phyloP scores from a whole-genome alignment of 2,329 filamentous ascomycete species.

The Paecilomyces variotii region DNA sequence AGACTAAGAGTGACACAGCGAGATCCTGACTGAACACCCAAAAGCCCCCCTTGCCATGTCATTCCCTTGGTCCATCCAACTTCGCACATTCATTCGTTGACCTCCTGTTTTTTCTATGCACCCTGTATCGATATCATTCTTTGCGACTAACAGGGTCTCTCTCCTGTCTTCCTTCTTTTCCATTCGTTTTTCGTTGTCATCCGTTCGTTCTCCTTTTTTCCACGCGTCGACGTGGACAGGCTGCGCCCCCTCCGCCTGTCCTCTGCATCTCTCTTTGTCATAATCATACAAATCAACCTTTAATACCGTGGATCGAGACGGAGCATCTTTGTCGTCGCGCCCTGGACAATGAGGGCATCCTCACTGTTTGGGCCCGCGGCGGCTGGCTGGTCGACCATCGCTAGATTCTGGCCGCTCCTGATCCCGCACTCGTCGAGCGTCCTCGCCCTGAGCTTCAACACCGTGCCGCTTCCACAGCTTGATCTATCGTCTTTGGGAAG shows the following conservation, averaged over 20 bases:
- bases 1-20: too few species aligned
- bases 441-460: constrained; percentile 27
- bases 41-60: constrained; percentile 16
- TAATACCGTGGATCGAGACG: constrained; percentile 4
- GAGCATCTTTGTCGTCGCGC: constrained; percentile 21
- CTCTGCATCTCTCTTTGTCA: background rate
- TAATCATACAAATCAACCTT: background rate
- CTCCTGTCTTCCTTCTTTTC: constrained; percentile 3
- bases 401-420: constrained; percentile 17
- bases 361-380: constrained; percentile 39
- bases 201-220: constrained; percentile 7
- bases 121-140: background rate
- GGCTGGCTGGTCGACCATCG: constrained; percentile 28
- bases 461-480: constrained; percentile 39
- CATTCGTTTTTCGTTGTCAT: constrained; percentile 8
- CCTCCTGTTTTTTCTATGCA: constrained; percentile 8
- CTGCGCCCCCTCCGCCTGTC: background rate
- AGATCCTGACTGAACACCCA: background rate
- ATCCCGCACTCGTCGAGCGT: constrained; percentile 9
- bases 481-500: constrained; percentile 71
- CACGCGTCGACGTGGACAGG: constrained; percentile 3
- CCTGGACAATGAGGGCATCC: constrained; percentile 35
- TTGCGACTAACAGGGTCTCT: constrained; percentile 5
- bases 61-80: constrained; percentile 17
- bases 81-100: constrained; percentile 24